Base-by-base conservation (phyloP, 2,329 filamentous ascomycete genomes). In the Emericellopsis atlantica region DNA sequence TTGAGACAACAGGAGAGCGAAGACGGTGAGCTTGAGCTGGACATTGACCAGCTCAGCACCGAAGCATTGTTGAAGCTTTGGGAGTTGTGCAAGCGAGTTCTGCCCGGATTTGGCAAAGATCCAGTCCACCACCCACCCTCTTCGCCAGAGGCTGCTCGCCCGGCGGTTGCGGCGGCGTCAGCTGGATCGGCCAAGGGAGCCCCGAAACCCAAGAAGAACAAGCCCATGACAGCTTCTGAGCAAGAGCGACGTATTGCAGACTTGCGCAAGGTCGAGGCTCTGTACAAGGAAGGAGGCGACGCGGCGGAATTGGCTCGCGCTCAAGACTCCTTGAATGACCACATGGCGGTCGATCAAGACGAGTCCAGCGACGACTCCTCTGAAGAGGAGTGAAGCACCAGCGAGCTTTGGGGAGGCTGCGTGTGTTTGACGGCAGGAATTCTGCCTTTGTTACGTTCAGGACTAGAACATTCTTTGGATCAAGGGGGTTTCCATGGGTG, bases 191-290 rank as follows among this genome's bases (percentile, higher is more conserved):
- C 38, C 8, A 61, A 62, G 44, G 54, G 57, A 35, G 39, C 37
- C 6, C 34, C 38, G 16, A 77, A 78, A 57, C 74, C 73, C 40
- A 79, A 79, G 64, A 82, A 82, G 67, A 83, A 84, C 58, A 84
- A 84, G 66, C 80, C 80, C 2, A 84, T 84, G 80, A 79, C 74
- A 55, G 81, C 80, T 47, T 64, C 66, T 18, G 79, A 84, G 57
- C 80, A 84, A 56, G 78, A 83, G 50, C 69, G 71, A 22, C 75
- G 73, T 42, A 82, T 84, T 49, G 66, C 70, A 23, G 65, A 74
- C 51, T 66, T 84, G 37, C 69, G 72, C 48, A 67, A 69, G 44
- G 67, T 76, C 45, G 60, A 74, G 32, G 63, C 63, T 34, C 51
- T 64, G 43, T 65, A 64, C 45, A 58, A 54, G 43, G 51, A 53